Evolutionary conservation across 257 asterid species (phyloP).

Genomic region (Jasminum sambac): DNA sequence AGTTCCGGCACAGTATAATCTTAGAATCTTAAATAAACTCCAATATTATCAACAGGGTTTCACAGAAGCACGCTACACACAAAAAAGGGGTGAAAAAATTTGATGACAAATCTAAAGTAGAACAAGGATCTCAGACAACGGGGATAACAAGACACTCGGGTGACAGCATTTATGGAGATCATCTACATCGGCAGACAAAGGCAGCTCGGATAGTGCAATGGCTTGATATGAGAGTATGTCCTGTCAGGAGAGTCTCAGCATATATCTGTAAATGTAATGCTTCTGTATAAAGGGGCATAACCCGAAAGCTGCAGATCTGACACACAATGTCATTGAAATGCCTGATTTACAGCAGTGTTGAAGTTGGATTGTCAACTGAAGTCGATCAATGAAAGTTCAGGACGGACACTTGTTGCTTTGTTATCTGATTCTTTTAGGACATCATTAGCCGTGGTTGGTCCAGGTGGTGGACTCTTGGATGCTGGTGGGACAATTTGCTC

Average conservation of each 20-base stretch:
- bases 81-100: not conserved
- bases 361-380: constrained; percentile 49
- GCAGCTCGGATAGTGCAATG: not conserved
- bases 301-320: not conserved
- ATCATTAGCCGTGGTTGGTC: constrained; percentile 20
- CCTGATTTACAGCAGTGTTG: not conserved
- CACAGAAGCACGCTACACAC: not conserved
- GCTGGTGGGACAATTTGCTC: constrained; percentile 40
- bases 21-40: not conserved
- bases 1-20: not conserved
- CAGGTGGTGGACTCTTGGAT: constrained; percentile 24
- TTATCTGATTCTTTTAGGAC: constrained; percentile 36
- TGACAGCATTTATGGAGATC: not conserved
- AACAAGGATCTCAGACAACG: not conserved
- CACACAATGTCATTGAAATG: not conserved
- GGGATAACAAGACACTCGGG: not conserved
- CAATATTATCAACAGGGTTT: not conserved
- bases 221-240: not conserved
- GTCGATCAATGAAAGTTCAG: constrained; percentile 66
- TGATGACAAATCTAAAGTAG: not conserved
- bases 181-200: not conserved
- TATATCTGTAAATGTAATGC: not conserved
- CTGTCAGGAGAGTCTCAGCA: not conserved
- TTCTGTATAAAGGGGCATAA: not conserved
- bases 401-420: constrained; percentile 41